Percentiles rank a stretch among this genome's conserved stretches.
phyloP scores from a whole-genome alignment of 208 protist species.

The Crithidia thermophila region DNA sequence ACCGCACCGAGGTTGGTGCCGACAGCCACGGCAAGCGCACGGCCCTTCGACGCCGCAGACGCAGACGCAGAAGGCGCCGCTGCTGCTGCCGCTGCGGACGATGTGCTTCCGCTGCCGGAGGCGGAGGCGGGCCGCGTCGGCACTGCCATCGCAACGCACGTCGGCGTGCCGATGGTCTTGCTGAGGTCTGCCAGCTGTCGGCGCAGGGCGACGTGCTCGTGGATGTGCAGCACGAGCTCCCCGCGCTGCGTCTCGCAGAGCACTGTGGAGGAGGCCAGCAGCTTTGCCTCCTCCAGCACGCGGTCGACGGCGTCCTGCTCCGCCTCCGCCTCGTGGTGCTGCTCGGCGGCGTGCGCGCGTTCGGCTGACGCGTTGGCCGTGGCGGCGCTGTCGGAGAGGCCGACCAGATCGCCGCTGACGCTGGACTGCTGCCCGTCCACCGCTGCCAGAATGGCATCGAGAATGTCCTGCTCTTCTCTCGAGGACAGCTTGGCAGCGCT shows the following conservation, averaged over 20 bases:
- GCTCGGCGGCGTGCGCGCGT: background rate
- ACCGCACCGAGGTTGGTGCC: constrained; percentile 70
- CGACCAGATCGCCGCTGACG: constrained; percentile 59
- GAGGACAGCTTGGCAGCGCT: background rate
- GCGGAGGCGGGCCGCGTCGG: background rate
- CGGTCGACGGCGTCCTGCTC: constrained; percentile 45
- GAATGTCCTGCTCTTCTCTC: constrained; percentile 51
- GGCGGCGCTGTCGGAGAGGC: constrained; percentile 1
- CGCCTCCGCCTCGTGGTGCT: background rate
- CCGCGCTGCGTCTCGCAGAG: constrained; percentile 23
- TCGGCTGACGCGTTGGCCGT: background rate
- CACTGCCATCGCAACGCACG: constrained; percentile 38
- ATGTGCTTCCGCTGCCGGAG: too few relatives aligned
- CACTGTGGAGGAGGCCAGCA: constrained; percentile 42
- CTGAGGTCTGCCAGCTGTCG: constrained; percentile 30
- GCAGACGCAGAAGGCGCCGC: too few relatives aligned
- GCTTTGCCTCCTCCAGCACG: constrained; percentile 55
- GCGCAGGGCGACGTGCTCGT: constrained; percentile 61
- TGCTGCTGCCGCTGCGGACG: too few relatives aligned
- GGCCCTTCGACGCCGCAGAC: background rate
- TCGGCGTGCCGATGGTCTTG: constrained; percentile 46
- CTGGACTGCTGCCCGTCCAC: constrained; percentile 63
- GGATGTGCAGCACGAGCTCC: constrained; percentile 55
- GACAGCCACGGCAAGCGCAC: constrained; percentile 35
- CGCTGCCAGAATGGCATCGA: constrained; percentile 64